Conservation (phyloP, 148 eudicot genomes). For the Pouteria glomerata region DNA sequence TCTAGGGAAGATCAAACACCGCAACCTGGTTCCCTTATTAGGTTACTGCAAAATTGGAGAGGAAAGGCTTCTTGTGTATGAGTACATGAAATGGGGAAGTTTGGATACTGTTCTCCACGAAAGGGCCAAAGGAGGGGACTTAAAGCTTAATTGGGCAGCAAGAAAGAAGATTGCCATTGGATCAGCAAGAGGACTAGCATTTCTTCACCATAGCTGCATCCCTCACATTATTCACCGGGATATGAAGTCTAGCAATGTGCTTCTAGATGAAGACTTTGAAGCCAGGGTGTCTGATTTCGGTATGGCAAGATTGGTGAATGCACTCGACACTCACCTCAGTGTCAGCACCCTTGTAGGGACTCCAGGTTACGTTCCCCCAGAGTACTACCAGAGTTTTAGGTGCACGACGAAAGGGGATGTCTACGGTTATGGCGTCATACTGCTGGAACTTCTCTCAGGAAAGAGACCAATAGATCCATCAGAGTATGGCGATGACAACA, state of each 20-base stretch:
- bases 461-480: conserved; percentile 41
- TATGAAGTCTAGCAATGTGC: conserved; percentile 58
- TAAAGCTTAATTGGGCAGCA: conserved; percentile 36
- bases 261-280: conserved; percentile 50
- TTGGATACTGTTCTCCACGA: conserved; percentile 53
- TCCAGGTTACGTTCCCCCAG: conserved; percentile 60
- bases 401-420: conserved; percentile 59
- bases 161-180: conserved; percentile 50
- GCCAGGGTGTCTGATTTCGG: conserved; percentile 64
- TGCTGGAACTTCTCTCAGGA: conserved; percentile 51
- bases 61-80: conserved; percentile 55
- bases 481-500: conserved; percentile 52
- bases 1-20: conserved; percentile 51
- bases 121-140: conserved; percentile 19
- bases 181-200: conserved; percentile 56
- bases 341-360: conserved; percentile 62
- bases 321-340: conserved; percentile 51
- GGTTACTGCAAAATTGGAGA: conserved; percentile 60
- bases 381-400: conserved; percentile 58
- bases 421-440: conserved; percentile 48
- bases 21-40: conserved; percentile 47
- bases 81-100: conserved; percentile 65
- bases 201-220: conserved; percentile 62
- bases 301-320: conserved; percentile 56
- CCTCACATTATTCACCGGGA: conserved; percentile 62